Evolutionary conservation across 2,329 filamentous ascomycete genomes (phyloP).

Genomic region (Bipolaris cookei): DNA sequence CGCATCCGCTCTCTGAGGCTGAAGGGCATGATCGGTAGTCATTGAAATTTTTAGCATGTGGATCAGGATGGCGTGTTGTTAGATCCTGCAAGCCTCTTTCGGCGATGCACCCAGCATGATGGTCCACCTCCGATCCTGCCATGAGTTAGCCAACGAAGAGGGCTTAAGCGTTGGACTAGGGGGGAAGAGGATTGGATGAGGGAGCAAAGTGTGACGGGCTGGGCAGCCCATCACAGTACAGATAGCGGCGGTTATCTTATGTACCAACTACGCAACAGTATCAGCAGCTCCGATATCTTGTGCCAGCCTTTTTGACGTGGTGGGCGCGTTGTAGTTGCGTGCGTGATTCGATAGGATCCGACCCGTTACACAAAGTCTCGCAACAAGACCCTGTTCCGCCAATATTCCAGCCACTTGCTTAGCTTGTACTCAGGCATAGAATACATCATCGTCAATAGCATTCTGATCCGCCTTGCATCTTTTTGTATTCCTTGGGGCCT

Average conservation of each 20-base stretch:
- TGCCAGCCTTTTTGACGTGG: no score
- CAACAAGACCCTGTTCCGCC: neutral
- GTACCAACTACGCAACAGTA: no score
- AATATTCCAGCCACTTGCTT: neutral
- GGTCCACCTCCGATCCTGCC: neutral
- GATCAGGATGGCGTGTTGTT: neutral
- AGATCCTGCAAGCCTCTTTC: neutral
- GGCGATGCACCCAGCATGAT: neutral
- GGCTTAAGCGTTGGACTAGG: neutral
- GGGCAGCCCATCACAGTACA: no score
- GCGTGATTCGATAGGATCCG: no score
- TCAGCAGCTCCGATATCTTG: no score
- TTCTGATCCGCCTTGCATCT: no score
- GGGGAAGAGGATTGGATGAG: neutral
- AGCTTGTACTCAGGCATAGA: neutral
- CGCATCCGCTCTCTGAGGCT: conserved; percentile 1
- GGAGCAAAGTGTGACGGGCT: no score
- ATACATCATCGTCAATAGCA: neutral
- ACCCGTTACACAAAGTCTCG: no score
- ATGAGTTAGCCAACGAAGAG: neutral
- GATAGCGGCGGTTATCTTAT: no score
- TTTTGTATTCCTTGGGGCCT: neutral
- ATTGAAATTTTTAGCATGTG: neutral
- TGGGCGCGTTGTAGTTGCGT: no score
- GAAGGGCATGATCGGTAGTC: neutral